Evolutionary conservation across 1,284 basidiomycete genomes (phyloP).

Genomic region (Pseudozyma sp.): DNA sequence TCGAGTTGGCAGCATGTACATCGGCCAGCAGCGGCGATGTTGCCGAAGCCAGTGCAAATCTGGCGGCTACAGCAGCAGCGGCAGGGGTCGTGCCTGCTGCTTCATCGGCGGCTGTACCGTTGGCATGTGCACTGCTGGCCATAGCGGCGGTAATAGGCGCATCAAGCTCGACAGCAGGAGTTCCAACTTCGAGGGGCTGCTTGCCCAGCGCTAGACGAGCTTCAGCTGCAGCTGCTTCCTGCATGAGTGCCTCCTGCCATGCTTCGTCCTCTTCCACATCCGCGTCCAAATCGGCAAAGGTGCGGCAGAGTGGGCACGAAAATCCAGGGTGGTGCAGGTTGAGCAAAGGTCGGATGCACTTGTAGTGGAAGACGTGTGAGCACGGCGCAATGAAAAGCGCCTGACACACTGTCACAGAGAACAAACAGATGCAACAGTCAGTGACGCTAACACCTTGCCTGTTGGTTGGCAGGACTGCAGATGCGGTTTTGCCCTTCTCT

Average conservation of each 20-base stretch:
- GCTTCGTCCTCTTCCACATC: conserved; percentile 80
- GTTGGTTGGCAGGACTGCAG: conserved; percentile 47
- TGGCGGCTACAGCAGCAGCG: not conserved
- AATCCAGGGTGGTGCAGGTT: conserved; percentile 89
- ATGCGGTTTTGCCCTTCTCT: conserved; percentile 26
- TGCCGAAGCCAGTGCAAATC: conserved; percentile 4
- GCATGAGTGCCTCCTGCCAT: conserved; percentile 59
- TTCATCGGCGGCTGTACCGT: not conserved
- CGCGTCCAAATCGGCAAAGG: conserved; percentile 91
- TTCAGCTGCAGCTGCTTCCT: conserved; percentile 50
- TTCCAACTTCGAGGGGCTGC: conserved; percentile 44
- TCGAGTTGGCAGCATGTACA: conserved; percentile 14
- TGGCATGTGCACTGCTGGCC: not conserved
- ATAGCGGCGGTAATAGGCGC: conserved; percentile 36
- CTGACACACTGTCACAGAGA: conserved; percentile 92
- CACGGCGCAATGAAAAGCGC: conserved; percentile 88
- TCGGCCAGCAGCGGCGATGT: conserved; percentile 15
- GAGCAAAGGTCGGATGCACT: conserved; percentile 93
- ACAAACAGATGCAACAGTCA: conserved; percentile 74
- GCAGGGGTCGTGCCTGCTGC: not conserved
- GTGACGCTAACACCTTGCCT: conserved; percentile 60
- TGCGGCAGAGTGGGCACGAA: conserved; percentile 87
- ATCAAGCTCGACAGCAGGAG: conserved; percentile 45
- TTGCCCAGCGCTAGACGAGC: conserved; percentile 40
- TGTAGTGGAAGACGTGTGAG: conserved; percentile 97